Evolutionary conservation across 768 basidiomycete genomes (phyloP).

Genomic region (Termitomyces sp.): DNA sequence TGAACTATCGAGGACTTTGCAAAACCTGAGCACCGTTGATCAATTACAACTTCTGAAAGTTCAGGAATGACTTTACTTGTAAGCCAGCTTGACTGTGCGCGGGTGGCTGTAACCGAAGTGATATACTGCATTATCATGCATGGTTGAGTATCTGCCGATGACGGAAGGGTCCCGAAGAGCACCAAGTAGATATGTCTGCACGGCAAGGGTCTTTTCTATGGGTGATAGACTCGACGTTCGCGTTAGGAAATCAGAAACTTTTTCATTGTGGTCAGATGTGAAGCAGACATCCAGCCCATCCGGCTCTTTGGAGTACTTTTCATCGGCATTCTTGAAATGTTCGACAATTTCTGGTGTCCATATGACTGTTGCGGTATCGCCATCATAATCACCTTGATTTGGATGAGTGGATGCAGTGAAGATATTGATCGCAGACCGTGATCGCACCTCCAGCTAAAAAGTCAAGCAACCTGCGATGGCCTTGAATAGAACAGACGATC

Average conservation of each 20-base stretch:
- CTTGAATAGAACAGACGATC: conserved; percentile 51
- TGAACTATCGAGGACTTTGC: conserved; percentile 50
- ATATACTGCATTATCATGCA: conserved; percentile 54
- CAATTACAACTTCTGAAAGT: background rate
- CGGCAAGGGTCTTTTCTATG: conserved; percentile 23
- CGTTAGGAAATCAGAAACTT: conserved; percentile 36
- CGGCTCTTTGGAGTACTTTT: conserved; percentile 46
- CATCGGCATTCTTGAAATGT: conserved; percentile 47
- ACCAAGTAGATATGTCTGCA: conserved; percentile 49
- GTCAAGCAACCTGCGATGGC: conserved; percentile 52
- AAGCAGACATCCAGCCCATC: conserved; percentile 35
- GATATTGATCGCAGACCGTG: background rate
- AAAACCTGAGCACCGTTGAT: conserved; percentile 26
- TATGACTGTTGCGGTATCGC: conserved; percentile 53
- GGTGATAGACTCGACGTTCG: conserved; percentile 15
- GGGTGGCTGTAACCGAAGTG: conserved; percentile 42
- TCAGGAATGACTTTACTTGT: conserved; percentile 29
- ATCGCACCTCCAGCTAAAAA: conserved; percentile 56
- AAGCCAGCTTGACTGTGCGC: conserved; percentile 48
- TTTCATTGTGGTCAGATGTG: conserved; percentile 30
- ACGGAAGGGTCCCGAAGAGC: conserved; percentile 37
- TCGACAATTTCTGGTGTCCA: conserved; percentile 54
- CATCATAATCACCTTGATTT: conserved; percentile 64
- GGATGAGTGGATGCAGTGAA: background rate
- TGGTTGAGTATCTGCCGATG: conserved; percentile 50